These are phyloP conservation scores for Phyllosticta citrichinensis DNA, from an alignment of 2,329 filamentous ascomycete genomes.

Conservation along the genomic window DNA sequence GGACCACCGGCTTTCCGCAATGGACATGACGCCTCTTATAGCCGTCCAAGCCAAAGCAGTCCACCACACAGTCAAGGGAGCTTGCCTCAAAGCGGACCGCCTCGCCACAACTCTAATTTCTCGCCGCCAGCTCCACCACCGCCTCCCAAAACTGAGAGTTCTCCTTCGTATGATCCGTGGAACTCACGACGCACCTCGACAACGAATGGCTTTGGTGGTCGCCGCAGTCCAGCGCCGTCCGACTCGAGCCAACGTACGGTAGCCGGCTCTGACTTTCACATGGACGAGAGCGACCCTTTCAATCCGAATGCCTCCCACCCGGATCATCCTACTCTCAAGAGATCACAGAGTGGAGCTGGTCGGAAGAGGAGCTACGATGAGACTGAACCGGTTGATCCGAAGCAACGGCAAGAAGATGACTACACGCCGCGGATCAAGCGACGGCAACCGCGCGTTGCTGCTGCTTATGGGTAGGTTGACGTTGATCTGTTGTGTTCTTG, in stretches of 20 bases:
- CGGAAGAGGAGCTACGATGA: conserved; percentile 29
- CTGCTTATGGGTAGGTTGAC: conserved; percentile 23
- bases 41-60: not conserved
- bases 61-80: not conserved
- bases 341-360: conserved; percentile 23
- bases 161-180: conserved; percentile 15
- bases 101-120: not conserved
- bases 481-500: not conserved
- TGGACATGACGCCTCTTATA: not conserved
- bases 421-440: conserved; percentile 25
- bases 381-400: conserved; percentile 20
- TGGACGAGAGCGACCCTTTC: conserved; percentile 12
- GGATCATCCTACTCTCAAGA: conserved; percentile 16
- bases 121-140: conserved; percentile 11
- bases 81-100: not conserved
- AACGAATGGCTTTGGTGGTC: conserved; percentile 10
- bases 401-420: conserved; percentile 26
- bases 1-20: not conserved
- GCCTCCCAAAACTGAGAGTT: conserved; percentile 14
- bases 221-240: conserved; percentile 22
- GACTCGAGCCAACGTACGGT: conserved; percentile 26
- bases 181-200: conserved; percentile 12
- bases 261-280: conserved; percentile 25
- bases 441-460: conserved; percentile 23
- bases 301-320: conserved; percentile 13